phyloP scores from a whole-genome alignment of 1,284 basidiomycete genomes.

The Pascua guehoae region DNA sequence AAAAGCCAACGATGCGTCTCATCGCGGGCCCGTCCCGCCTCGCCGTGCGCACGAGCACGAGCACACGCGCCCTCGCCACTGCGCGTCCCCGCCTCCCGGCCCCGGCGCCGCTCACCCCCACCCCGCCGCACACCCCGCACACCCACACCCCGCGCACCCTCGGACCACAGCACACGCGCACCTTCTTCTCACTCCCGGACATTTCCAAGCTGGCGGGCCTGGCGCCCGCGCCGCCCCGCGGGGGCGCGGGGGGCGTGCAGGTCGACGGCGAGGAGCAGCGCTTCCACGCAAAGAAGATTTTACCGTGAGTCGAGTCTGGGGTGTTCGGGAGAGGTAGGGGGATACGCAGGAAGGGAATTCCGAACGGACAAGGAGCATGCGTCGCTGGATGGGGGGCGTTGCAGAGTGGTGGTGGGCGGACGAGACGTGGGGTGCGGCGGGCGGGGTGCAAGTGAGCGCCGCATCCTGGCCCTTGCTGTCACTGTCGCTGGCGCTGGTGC shows the following conservation, averaged over 20 bases:
- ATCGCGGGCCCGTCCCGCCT: too few relatives aligned
- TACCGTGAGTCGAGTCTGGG: conserved; percentile 64
- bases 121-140: background rate
- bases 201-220: conserved; percentile 41
- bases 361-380: background rate
- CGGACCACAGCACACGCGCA: too few relatives aligned
- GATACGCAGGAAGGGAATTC: background rate
- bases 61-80: background rate
- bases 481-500: background rate
- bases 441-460: too few relatives aligned
- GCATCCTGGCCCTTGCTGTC: background rate
- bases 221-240: conserved; percentile 7
- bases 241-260: conserved; percentile 1
- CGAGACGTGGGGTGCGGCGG: too few relatives aligned
- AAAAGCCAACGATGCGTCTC: too few relatives aligned
- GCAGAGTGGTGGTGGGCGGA: too few relatives aligned
- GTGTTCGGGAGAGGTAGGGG: too few relatives aligned
- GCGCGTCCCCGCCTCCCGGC: background rate
- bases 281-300: conserved; percentile 62
- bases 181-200: conserved; percentile 48
- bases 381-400: background rate
- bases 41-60: too few relatives aligned
- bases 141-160: background rate
- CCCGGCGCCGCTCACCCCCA: background rate
- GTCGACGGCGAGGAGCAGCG: conserved; percentile 36